Percentiles rank a stretch among this genome's conserved stretches.
These are phyloP conservation scores for Phytopythium aichiense DNA, from an alignment of 352 stramenopile genomes.

Conservation along the genomic window DNA sequence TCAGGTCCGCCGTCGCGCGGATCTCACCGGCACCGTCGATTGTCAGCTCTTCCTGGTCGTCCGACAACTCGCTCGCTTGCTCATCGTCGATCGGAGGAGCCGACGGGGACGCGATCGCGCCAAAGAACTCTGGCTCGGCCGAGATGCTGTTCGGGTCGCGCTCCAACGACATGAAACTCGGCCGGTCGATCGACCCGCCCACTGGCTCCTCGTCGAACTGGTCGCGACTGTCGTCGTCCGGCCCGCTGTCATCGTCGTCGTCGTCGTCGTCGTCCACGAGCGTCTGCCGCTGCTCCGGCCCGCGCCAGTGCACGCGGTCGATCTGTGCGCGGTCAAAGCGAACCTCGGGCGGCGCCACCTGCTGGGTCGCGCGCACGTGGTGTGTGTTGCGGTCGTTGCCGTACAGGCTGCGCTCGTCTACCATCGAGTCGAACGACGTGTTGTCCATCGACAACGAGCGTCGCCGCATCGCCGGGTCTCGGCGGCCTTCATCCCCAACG, in stretches of 20 bases:
- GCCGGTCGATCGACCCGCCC: constrained; percentile 9
- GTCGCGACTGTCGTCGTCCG: constrained; percentile 22
- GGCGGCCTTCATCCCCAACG: constrained; percentile 23
- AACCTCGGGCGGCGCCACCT: neutral
- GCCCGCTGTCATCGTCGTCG: neutral
- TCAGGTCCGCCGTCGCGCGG: constrained; percentile 40
- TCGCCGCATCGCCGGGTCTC: constrained; percentile 14
- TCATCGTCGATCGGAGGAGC: constrained; percentile 19
- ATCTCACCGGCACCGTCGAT: constrained; percentile 33
- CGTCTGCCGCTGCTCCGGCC: constrained; percentile 3
- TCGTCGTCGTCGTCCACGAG: constrained; percentile 7
- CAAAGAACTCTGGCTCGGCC: constrained; percentile 18
- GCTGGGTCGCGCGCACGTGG: neutral
- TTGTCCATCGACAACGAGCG: constrained; percentile 12
- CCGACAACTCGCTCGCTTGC: constrained; percentile 26
- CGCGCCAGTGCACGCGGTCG: constrained; percentile 6
- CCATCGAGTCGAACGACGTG: constrained; percentile 3
- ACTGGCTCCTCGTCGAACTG: constrained; percentile 5
- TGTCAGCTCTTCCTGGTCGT: constrained; percentile 48
- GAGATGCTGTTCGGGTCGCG: constrained; percentile 22
- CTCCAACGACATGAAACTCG: constrained; percentile 35
- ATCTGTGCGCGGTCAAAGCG: constrained; percentile 6
- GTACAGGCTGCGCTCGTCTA: constrained; percentile 4
- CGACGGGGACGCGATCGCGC: constrained; percentile 20
- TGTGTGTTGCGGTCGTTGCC: neutral